Base-by-base conservation (phyloP, 495 filamentous ascomycete species). In the Durotheca rogersii region DNA sequence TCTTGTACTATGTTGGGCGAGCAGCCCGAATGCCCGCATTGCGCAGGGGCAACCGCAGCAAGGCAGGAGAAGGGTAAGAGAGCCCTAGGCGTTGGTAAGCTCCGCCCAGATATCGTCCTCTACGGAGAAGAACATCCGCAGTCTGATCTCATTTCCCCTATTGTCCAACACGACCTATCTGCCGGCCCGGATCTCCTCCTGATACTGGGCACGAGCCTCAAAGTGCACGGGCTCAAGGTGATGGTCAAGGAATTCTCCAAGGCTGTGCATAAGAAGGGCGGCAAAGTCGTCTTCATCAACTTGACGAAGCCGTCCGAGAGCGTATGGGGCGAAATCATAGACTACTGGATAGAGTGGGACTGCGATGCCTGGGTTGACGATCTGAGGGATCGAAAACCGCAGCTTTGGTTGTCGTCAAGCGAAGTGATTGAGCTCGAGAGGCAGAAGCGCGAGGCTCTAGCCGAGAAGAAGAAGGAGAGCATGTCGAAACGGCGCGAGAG, bases 111-210 rank as follows among this genome's bases (percentile, higher is more conserved):
- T 51, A 81, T 88, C 41, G 84, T 87, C 0, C 65, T 88, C 0
- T 88, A 88, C 53, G 82, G 82, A 4, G 84, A 88, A 50, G 84
- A 85, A 30, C 83, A 87, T 46, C 84, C 84, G 0, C 71, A 77
- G n/a, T 79, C 80, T 0, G 78, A 86, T 57, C 67, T 79, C 12
- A 79, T 87, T 43, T 79, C 75, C 7, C 72, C 72, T 3, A 73
- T 87, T 7, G 74, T 82, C 3, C 77, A 81, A n/a, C 76, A 84
- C 29, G 84, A 88, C 53, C 71, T 85, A 4, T 72, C 72, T 11
- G 67, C 80, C 0, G 70, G 71, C 0, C 84, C 84, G 0, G 84
- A 88, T 57, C 69, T 85, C 38, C 66, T 88, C 40, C 66, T 88
- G 4, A 81, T 88, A 33, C 65, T 88, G 17, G 84, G 84, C 6